Percentiles rank a stretch among this genome's conserved stretches.
Conservation (phyloP, 495 filamentous ascomycete genomes). For the Penicillium atrosanguineum region DNA sequence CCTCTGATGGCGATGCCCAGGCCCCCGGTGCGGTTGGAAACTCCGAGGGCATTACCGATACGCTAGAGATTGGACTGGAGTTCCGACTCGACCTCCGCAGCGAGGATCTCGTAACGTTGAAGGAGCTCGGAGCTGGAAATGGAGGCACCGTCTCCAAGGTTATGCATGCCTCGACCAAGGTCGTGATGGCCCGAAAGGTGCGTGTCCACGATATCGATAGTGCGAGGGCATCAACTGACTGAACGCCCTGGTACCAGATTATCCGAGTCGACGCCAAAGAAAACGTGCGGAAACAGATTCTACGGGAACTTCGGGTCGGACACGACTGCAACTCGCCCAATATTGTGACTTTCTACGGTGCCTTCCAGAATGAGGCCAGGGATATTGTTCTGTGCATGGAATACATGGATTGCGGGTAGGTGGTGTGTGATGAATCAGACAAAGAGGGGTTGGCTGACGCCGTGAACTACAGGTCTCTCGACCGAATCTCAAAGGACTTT, state of each 20-base stretch:
- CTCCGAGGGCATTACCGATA: constrained; percentile 62
- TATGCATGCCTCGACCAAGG: constrained; percentile 88
- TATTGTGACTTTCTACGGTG: constrained; percentile 96
- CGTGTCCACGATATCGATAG: constrained; percentile 9
- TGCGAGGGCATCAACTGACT: background rate
- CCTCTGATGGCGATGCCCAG: constrained; percentile 59
- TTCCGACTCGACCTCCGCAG: constrained; percentile 89
- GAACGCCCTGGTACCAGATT: constrained; percentile 54
- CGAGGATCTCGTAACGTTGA: constrained; percentile 88
- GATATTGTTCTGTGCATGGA: constrained; percentile 99
- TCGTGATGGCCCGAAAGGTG: constrained; percentile 97
- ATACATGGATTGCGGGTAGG: constrained; percentile 98
- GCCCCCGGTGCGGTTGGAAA: constrained; percentile 60
- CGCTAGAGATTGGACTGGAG: constrained; percentile 93
- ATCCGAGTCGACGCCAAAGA: constrained; percentile 98
- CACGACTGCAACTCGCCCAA: constrained; percentile 95
- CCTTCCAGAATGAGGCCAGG: constrained; percentile 90
- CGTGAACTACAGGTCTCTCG: constrained; percentile 67
- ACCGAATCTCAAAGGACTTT: constrained; percentile 89
- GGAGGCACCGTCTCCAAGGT: constrained; percentile 98
- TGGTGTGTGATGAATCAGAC: constrained; percentile 4
- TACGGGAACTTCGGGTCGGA: constrained; percentile 95
- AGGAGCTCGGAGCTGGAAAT: constrained; percentile 94
- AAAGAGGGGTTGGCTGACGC: constrained; percentile 13
- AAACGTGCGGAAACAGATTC: constrained; percentile 91